Conservation (phyloP, 2,329 filamentous ascomycete species). For the Keithomyces neogunnii region DNA sequence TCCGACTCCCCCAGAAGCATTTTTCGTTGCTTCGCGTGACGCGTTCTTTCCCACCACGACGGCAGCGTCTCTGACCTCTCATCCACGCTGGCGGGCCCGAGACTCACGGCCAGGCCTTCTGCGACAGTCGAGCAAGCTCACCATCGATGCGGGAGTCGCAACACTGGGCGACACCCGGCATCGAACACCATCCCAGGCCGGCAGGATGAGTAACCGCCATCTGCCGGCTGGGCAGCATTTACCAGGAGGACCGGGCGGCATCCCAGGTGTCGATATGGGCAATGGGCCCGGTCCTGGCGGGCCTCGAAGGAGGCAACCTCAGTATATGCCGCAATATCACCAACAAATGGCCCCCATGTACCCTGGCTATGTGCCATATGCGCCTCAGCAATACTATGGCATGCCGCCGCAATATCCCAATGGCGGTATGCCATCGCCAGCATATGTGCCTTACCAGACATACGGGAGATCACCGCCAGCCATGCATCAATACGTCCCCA, state of each 20-base stretch:
- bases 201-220: slow-evolving; percentile 71
- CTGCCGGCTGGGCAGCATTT: slow-evolving; percentile 67
- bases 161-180: slow-evolving; percentile 24
- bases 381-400: slow-evolving; percentile 37
- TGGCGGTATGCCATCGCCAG: slow-evolving; percentile 34
- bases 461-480: slow-evolving; percentile 41
- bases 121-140: background rate
- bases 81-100: background rate
- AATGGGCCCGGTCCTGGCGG: slow-evolving; percentile 24
- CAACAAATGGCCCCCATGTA: slow-evolving; percentile 42
- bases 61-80: background rate
- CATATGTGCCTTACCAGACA: slow-evolving; percentile 40
- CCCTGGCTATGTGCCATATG: slow-evolving; percentile 42
- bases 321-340: slow-evolving; percentile 20
- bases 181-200: slow-evolving; percentile 45
- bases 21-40: background rate
- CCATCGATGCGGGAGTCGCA: slow-evolving; percentile 24
- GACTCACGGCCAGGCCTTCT: background rate
- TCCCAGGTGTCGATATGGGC: slow-evolving; percentile 25
- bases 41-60: background rate
- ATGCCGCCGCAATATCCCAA: slow-evolving; percentile 54
- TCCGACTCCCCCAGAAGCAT: background rate
- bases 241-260: slow-evolving; percentile 33
- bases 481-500: slow-evolving; percentile 47
- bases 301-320: slow-evolving; percentile 28